Conservation (phyloP, 495 filamentous ascomycete species). For the Margaritispora aquatica region DNA sequence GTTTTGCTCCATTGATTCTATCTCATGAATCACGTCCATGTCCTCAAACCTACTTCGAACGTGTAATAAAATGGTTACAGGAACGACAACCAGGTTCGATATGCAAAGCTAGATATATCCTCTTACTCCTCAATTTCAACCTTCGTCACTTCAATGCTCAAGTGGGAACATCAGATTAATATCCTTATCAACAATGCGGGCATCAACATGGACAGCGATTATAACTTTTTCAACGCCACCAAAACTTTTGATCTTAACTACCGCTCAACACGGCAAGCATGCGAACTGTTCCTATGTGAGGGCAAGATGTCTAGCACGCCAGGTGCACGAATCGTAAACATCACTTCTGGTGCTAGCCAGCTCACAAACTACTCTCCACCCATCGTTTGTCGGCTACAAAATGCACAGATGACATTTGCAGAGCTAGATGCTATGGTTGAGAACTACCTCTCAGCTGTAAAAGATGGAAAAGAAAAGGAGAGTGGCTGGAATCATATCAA, state of each 20-base stretch:
- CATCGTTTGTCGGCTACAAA: neutral
- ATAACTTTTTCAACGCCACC: neutral
- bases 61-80: neutral
- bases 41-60: too few species aligned
- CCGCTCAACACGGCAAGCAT: neutral
- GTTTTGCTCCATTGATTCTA: neutral
- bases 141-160: neutral
- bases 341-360: neutral
- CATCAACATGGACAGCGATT: neutral
- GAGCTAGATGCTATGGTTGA: neutral
- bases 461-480: neutral
- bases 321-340: neutral
- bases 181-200: neutral
- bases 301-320: neutral
- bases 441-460: slow-evolving; percentile 2
- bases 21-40: neutral
- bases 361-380: neutral
- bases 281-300: neutral
- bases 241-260: neutral
- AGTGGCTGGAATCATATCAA: neutral
- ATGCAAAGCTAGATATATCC: neutral
- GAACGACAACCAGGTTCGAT: neutral
- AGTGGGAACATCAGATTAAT: neutral
- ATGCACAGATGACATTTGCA: neutral
- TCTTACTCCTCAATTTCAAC: neutral